A percentile compares a stretch with the other conserved stretches of the same genome.
Conservation (phyloP, 75 land plant species). For the Selaginella tamariscina region DNA sequence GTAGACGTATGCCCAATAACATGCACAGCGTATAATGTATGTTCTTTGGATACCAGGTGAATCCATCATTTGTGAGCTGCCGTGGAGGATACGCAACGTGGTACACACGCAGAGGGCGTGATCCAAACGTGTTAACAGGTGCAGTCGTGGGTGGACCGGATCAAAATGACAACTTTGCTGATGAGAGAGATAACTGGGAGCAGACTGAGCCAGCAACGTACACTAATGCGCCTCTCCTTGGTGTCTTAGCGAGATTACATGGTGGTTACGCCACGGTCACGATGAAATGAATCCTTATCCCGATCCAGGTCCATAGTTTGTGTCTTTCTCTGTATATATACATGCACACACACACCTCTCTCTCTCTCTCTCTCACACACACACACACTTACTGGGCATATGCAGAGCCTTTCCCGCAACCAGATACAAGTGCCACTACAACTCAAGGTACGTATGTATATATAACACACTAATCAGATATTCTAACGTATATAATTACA, state of each 20-base stretch:
- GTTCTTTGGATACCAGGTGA: slow-evolving; percentile 43
- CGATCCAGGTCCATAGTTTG: not conserved
- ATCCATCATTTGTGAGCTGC: slow-evolving; percentile 56
- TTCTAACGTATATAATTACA: not conserved
- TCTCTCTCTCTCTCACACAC: not conserved
- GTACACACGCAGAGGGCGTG: slow-evolving; percentile 39
- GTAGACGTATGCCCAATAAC: too few relatives aligned
- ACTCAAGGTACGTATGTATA: not conserved
- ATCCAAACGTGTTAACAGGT: slow-evolving; percentile 74
- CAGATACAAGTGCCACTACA: not conserved
- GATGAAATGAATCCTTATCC: not conserved
- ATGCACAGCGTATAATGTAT: too few relatives aligned
- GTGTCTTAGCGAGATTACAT: slow-evolving; percentile 51
- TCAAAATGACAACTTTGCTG: slow-evolving; percentile 75
- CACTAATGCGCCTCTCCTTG: slow-evolving; percentile 75
- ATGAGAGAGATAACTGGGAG: slow-evolving; percentile 69
- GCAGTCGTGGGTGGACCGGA: slow-evolving; percentile 96
- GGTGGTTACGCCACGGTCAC: not conserved
- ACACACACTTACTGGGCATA: not conserved
- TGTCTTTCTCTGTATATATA: not conserved
- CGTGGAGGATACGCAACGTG: slow-evolving; percentile 58
- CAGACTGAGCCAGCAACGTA: slow-evolving; percentile 95
- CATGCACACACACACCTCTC: too few relatives aligned
- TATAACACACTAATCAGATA: not conserved
- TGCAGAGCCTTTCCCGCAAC: not conserved